phyloP scores from a whole-genome alignment of 768 basidiomycete genomes.

The Mycena capillaripes region DNA sequence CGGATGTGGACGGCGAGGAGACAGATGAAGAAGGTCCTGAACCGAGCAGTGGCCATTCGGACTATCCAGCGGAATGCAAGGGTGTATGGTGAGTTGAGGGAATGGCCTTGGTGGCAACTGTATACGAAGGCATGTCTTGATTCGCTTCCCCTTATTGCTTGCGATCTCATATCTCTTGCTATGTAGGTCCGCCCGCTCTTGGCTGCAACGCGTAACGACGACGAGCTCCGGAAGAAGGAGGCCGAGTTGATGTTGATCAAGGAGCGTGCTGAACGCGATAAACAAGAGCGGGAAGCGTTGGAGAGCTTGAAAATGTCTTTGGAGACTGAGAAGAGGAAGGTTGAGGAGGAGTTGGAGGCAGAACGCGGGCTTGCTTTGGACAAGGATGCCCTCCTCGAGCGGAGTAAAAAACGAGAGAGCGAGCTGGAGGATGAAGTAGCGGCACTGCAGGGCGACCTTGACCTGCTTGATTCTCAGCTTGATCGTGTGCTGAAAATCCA shows the following conservation, averaged over 20 bases:
- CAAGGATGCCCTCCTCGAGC: slow-evolving; percentile 85
- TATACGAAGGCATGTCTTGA: slow-evolving; percentile 84
- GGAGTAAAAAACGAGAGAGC: slow-evolving; percentile 87
- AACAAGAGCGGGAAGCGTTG: slow-evolving; percentile 82
- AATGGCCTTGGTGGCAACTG: slow-evolving; percentile 99
- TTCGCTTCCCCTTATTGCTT: neutral
- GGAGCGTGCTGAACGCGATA: slow-evolving; percentile 90
- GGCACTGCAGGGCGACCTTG: slow-evolving; percentile 86
- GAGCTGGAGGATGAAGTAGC: slow-evolving; percentile 89
- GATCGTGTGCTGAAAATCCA: slow-evolving; percentile 84
- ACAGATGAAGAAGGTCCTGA: slow-evolving; percentile 94
- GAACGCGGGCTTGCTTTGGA: slow-evolving; percentile 86
- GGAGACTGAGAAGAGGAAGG: slow-evolving; percentile 85
- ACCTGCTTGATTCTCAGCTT: slow-evolving; percentile 87
- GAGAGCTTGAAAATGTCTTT: slow-evolving; percentile 86
- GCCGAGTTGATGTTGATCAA: slow-evolving; percentile 84
- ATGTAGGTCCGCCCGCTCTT: slow-evolving; percentile 93
- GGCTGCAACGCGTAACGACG: slow-evolving; percentile 93
- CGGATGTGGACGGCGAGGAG: slow-evolving; percentile 89
- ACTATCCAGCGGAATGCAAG: slow-evolving; percentile 96
- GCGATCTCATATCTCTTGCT: slow-evolving; percentile 29
- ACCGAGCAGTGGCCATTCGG: slow-evolving; percentile 90
- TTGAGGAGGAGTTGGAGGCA: slow-evolving; percentile 85
- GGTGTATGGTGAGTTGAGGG: slow-evolving; percentile 88
- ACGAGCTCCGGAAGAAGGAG: slow-evolving; percentile 91